phyloP scores from a whole-genome alignment of 768 basidiomycete species.

The Collybiopsis confluens region DNA sequence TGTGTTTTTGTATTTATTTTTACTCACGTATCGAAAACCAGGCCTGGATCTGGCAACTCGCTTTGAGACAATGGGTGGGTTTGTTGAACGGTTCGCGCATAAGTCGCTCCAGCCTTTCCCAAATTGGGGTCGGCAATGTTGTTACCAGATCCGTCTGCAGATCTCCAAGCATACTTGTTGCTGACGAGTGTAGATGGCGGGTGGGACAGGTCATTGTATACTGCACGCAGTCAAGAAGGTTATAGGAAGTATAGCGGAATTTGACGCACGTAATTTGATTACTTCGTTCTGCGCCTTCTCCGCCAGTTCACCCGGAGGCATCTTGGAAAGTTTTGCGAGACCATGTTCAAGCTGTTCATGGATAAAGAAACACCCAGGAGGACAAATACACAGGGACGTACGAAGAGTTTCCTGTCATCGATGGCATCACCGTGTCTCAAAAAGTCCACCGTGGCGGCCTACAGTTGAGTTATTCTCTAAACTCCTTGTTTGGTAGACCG shows the following conservation, averaged over 20 bases:
- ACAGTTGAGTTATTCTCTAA: neutral
- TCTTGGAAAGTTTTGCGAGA: constrained; percentile 55
- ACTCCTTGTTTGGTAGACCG: neutral
- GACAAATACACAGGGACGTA: constrained; percentile 27
- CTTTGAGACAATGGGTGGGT: constrained; percentile 57
- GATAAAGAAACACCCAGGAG: neutral
- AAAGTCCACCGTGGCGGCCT: constrained; percentile 62
- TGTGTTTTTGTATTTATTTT: neutral
- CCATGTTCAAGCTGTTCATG: constrained; percentile 64
- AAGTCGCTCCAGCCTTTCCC: constrained; percentile 76
- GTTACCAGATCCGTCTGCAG: constrained; percentile 76
- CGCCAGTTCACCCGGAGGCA: constrained; percentile 43
- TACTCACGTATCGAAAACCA: constrained; percentile 72
- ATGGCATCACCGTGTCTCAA: constrained; percentile 56
- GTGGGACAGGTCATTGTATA: constrained; percentile 80
- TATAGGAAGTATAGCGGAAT: neutral
- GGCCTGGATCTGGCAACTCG: constrained; percentile 73
- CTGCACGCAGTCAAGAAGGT: constrained; percentile 26
- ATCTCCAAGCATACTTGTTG: constrained; percentile 57
- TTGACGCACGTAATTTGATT: constrained; percentile 52
- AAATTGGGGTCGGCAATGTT: constrained; percentile 65
- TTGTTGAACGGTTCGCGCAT: constrained; percentile 81
- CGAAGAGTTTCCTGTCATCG: constrained; percentile 76
- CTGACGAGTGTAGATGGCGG: constrained; percentile 71
- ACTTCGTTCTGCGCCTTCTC: constrained; percentile 38